These are phyloP conservation scores for Galerina sulciceps DNA, from an alignment of 768 basidiomycete genomes.

Conservation along the genomic window DNA sequence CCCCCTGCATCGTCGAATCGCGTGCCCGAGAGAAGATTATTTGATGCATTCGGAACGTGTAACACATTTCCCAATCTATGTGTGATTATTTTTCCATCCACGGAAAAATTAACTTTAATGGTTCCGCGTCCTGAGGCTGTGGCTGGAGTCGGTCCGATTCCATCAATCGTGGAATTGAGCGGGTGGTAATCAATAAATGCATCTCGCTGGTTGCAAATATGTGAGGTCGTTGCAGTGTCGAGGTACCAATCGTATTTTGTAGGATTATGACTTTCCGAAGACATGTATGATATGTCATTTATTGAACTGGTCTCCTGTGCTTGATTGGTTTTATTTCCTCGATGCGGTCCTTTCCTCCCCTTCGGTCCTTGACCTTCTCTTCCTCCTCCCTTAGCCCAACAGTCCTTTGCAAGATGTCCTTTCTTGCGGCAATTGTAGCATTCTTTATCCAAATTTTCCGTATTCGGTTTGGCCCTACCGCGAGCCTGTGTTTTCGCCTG, in stretches of 20 bases:
- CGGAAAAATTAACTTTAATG: constrained; percentile 20
- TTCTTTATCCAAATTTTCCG: constrained; percentile 6
- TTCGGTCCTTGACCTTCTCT: constrained; percentile 36
- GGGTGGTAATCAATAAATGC: constrained; percentile 22
- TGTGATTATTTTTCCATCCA: constrained; percentile 16
- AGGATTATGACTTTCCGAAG: neutral
- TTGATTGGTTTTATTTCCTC: constrained; percentile 10
- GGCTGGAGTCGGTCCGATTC: constrained; percentile 14
- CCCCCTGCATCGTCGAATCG: constrained; percentile 23
- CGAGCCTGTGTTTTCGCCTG: neutral
- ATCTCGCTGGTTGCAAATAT: constrained; percentile 24
- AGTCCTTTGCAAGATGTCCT: constrained; percentile 27
- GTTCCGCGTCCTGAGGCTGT: constrained; percentile 17
- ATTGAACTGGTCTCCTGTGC: neutral
- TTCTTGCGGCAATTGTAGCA: constrained; percentile 37
- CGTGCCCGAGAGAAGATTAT: constrained; percentile 24
- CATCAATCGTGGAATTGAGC: constrained; percentile 15
- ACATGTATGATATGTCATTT: neutral
- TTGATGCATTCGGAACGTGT: constrained; percentile 23
- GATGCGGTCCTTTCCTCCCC: constrained; percentile 16
- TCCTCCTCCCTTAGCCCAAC: constrained; percentile 33
- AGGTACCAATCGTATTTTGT: constrained; percentile 25
- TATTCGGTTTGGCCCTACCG: neutral
- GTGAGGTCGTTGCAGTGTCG: constrained; percentile 29
- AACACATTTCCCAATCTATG: constrained; percentile 21